These are phyloP conservation scores for Extremus antarcticus DNA, from an alignment of 495 filamentous ascomycete genomes.

Conservation along the genomic window DNA sequence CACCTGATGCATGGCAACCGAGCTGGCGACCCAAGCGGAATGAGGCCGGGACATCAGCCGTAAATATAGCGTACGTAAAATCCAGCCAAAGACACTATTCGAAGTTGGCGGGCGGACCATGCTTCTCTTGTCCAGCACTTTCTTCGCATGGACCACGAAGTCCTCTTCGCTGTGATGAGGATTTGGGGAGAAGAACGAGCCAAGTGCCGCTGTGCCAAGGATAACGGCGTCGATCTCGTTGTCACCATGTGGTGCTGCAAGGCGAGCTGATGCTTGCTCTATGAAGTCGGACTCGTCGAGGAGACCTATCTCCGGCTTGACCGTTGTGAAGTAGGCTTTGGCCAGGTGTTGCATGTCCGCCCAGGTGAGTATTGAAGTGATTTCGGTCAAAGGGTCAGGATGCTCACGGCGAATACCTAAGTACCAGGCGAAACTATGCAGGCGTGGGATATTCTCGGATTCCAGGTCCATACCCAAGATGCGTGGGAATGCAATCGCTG, in stretches of 20 bases:
- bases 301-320: constrained; percentile 40
- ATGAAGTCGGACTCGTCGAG: constrained; percentile 28
- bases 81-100: constrained; percentile 39
- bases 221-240: constrained; percentile 15
- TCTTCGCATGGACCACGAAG: not conserved
- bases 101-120: constrained; percentile 8
- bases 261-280: constrained; percentile 8
- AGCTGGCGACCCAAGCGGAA: constrained; percentile 46
- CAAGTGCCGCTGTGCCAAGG: constrained; percentile 15
- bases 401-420: constrained; percentile 30
- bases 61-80: constrained; percentile 44
- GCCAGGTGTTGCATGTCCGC: constrained; percentile 6
- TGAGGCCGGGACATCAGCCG: constrained; percentile 43
- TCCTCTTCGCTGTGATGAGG: constrained; percentile 13
- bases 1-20: constrained; percentile 42
- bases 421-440: constrained; percentile 46
- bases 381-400: constrained; percentile 1
- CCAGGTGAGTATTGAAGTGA: constrained; percentile 14
- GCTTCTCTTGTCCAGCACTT: constrained; percentile 5
- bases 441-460: constrained; percentile 36
- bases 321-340: constrained; percentile 37
- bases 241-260: not conserved
- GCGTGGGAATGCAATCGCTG: constrained; percentile 41
- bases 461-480: constrained; percentile 41
- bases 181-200: constrained; percentile 19